A percentile compares a stretch with the other conserved stretches of the same genome.
Conservation (phyloP, 768 basidiomycete species). For the Gelatoporia subvermispora region DNA sequence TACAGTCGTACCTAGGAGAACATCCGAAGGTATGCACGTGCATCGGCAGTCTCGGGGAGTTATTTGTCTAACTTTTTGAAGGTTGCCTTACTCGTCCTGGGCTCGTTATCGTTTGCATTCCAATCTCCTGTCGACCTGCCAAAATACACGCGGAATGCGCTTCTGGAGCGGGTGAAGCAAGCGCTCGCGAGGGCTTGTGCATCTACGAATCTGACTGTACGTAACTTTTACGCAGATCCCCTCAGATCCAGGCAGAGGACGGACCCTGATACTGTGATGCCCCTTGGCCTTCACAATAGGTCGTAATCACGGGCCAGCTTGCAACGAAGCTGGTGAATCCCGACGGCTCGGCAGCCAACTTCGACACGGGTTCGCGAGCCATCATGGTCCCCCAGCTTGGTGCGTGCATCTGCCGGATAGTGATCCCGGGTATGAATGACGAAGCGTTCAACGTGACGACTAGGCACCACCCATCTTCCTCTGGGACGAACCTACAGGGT, state of each 20-base stretch:
- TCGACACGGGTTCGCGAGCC: constrained; percentile 58
- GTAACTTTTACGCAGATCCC: constrained; percentile 4
- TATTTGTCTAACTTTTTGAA: constrained; percentile 19
- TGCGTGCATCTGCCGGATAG: constrained; percentile 21
- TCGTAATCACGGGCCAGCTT: constrained; percentile 63
- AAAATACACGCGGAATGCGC: constrained; percentile 31
- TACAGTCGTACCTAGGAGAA: constrained; percentile 40
- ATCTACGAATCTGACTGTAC: constrained; percentile 46
- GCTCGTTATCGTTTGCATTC: constrained; percentile 65
- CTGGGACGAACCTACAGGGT: constrained; percentile 38
- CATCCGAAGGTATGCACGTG: constrained; percentile 41
- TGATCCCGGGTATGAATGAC: constrained; percentile 2
- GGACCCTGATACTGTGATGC: not conserved
- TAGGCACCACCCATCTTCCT: constrained; percentile 39
- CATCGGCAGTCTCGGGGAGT: constrained; percentile 1
- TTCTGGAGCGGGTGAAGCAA: constrained; percentile 51
- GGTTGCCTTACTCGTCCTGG: constrained; percentile 59
- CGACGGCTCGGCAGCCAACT: constrained; percentile 62
- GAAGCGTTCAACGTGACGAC: constrained; percentile 1
- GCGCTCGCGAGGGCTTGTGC: constrained; percentile 45
- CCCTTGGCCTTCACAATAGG: constrained; percentile 23
- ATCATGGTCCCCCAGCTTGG: constrained; percentile 67
- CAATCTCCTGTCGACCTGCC: constrained; percentile 42
- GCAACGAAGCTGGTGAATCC: constrained; percentile 61
- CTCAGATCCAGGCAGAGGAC: too few species aligned